Evolutionary conservation across 257 asterid genomes (phyloP).

Genomic region (Nemophila menziesii): DNA sequence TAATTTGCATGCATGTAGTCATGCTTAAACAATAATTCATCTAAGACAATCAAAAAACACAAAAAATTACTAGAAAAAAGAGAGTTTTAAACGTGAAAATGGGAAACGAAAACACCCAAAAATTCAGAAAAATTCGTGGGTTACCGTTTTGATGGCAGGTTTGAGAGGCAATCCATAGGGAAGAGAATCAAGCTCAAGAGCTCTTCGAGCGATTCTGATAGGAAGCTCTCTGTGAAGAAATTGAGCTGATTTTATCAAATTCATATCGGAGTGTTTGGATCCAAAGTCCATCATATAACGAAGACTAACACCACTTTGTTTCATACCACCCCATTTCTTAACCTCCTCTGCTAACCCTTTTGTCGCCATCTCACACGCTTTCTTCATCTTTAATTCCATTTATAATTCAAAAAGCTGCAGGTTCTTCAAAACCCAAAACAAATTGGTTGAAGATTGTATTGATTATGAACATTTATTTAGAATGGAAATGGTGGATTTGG

Average conservation of each 20-base stretch:
- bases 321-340: constrained; percentile 60
- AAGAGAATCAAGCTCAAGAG: constrained; percentile 69
- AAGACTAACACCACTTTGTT: constrained; percentile 80
- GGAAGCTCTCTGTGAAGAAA: constrained; percentile 82
- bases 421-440: too few species aligned
- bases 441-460: too few species aligned
- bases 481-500: too few species aligned
- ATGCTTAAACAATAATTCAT: too few species aligned
- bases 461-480: too few species aligned
- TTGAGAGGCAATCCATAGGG: constrained; percentile 70
- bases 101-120: too few species aligned
- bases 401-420: too few species aligned
- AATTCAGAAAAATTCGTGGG: too few species aligned
- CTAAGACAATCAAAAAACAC: too few species aligned
- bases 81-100: background rate
- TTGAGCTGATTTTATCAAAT: constrained; percentile 72
- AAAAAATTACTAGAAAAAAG: background rate
- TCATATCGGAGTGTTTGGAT: constrained; percentile 43
- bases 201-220: constrained; percentile 78
- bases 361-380: constrained; percentile 21
- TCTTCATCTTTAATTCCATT: too few species aligned
- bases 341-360: constrained; percentile 55
- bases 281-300: constrained; percentile 94
- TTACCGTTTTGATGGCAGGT: constrained; percentile 72
- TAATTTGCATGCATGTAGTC: too few species aligned